Conservation (phyloP, 2,329 filamentous ascomycete species). For the Trichoderma sp. region DNA sequence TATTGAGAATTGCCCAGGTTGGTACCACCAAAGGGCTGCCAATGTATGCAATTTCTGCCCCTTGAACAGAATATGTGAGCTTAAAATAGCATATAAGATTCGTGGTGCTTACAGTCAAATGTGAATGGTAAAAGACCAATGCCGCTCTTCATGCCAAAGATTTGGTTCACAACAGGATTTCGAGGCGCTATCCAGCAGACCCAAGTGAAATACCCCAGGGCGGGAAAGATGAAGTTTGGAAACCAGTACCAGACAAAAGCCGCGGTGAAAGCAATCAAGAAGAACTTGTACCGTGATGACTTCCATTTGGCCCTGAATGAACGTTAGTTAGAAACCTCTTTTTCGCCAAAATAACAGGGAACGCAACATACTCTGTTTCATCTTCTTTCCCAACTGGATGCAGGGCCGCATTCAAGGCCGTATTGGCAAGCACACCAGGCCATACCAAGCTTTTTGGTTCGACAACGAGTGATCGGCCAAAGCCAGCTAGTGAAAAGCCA, state of each 20-base stretch:
- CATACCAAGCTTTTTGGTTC: slow-evolving; percentile 49
- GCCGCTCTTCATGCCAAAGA: slow-evolving; percentile 47
- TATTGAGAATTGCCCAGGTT: slow-evolving; percentile 46
- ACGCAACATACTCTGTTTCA: slow-evolving; percentile 31
- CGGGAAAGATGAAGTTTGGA: slow-evolving; percentile 46
- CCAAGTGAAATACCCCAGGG: slow-evolving; percentile 45
- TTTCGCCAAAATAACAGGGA: slow-evolving; percentile 22
- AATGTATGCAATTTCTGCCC: slow-evolving; percentile 37
- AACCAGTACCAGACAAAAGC: slow-evolving; percentile 50
- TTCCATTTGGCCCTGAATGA: slow-evolving; percentile 29
- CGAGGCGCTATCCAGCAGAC: slow-evolving; percentile 48
- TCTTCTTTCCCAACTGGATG: slow-evolving; percentile 39
- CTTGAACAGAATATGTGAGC: slow-evolving; percentile 4
- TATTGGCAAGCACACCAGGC: slow-evolving; percentile 50
- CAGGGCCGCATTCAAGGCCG: slow-evolving; percentile 41
- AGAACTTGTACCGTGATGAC: slow-evolving; percentile 43
- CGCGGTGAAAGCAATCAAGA: slow-evolving; percentile 36
- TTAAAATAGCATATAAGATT: neutral
- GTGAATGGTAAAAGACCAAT: slow-evolving; percentile 41
- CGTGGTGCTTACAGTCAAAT: slow-evolving; percentile 36
- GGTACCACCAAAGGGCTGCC: slow-evolving; percentile 41
- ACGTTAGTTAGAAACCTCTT: neutral
- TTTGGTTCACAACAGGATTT: slow-evolving; percentile 44
- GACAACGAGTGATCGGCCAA: slow-evolving; percentile 43
- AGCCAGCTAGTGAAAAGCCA: slow-evolving; percentile 49